phyloP scores from a whole-genome alignment of 306 rosid genomes.

The Gillenia trifoliata region DNA sequence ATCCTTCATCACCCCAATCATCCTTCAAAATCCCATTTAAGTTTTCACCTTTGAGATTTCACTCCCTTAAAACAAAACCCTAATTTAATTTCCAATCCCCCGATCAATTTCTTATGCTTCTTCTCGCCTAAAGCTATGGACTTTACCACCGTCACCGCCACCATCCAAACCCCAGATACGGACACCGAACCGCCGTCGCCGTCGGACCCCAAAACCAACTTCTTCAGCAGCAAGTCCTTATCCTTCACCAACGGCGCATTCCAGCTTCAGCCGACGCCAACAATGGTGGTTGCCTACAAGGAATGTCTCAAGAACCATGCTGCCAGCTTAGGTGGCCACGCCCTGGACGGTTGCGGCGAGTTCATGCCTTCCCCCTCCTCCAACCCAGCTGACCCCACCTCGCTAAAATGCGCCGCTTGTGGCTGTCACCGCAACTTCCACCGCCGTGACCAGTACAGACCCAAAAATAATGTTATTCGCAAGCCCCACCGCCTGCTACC shows the following conservation, averaged over 20 bases:
- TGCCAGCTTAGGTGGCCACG: slow-evolving; percentile 74
- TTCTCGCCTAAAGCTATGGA: slow-evolving; percentile 41
- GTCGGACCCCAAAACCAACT: slow-evolving; percentile 21
- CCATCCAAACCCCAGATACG: slow-evolving; percentile 31
- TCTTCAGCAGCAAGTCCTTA: slow-evolving; percentile 20
- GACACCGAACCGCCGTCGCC: slow-evolving; percentile 44
- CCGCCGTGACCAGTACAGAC: slow-evolving; percentile 57
- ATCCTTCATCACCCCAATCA: slow-evolving; percentile 35
- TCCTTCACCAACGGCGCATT: slow-evolving; percentile 51
- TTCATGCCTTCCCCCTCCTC: slow-evolving; percentile 58
- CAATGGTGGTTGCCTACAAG: slow-evolving; percentile 39
- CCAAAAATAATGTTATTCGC: slow-evolving; percentile 14
- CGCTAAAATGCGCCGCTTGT: slow-evolving; percentile 83
- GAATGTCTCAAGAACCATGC: slow-evolving; percentile 94
- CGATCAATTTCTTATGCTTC: not conserved
- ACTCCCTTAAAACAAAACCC: slow-evolving; percentile 30
- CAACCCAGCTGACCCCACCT: slow-evolving; percentile 52
- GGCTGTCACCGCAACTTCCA: slow-evolving; percentile 97
- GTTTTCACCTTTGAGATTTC: not conserved
- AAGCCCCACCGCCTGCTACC: slow-evolving; percentile 22
- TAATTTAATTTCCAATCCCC: slow-evolving; percentile 21
- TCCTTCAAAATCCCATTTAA: slow-evolving; percentile 8
- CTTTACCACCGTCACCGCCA: slow-evolving; percentile 14
- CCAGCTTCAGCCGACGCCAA: slow-evolving; percentile 32
- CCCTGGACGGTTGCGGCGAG: slow-evolving; percentile 91